phyloP scores from a whole-genome alignment of 495 filamentous ascomycete species.

The Aspergillus homomorphus region DNA sequence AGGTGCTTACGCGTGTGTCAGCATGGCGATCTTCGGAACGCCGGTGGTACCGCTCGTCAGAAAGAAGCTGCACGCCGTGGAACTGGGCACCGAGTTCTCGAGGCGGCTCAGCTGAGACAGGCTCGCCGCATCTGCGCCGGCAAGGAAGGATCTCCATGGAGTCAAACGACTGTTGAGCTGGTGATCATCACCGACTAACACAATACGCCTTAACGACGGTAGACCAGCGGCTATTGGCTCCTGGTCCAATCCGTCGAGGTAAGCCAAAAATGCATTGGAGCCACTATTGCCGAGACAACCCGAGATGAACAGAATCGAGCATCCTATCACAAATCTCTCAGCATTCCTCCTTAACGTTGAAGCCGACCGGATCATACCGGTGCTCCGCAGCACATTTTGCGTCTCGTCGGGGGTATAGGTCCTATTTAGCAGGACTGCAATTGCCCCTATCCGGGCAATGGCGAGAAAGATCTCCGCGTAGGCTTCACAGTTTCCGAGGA shows the following conservation, averaged over 20 bases:
- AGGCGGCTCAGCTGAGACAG: no score
- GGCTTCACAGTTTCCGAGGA: constrained; percentile 56
- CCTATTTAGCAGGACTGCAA: constrained; percentile 56
- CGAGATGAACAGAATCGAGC: not conserved
- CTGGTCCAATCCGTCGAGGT: no score
- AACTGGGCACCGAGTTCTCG: not conserved
- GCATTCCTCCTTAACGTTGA: not conserved
- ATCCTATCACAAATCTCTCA: not conserved
- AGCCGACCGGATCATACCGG: not conserved
- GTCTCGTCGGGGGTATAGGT: constrained; percentile 43
- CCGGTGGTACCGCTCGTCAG: constrained; percentile 62
- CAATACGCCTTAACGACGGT: no score
- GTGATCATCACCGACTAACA: no score
- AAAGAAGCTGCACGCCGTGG: constrained; percentile 47
- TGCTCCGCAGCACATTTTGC: not conserved
- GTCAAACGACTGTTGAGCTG: no score
- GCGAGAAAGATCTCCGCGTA: constrained; percentile 56
- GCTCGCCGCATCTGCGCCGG: no score
- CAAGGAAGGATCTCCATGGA: no score
- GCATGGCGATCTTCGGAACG: constrained; percentile 56
- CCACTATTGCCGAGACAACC: not conserved
- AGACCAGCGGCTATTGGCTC: no score
- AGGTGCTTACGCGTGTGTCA: constrained; percentile 49
- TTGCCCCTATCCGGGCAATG: constrained; percentile 49
- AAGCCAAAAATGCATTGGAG: no score